phyloP scores from a whole-genome alignment of 1,284 basidiomycete species.

The Sphaerobolus stellatus region DNA sequence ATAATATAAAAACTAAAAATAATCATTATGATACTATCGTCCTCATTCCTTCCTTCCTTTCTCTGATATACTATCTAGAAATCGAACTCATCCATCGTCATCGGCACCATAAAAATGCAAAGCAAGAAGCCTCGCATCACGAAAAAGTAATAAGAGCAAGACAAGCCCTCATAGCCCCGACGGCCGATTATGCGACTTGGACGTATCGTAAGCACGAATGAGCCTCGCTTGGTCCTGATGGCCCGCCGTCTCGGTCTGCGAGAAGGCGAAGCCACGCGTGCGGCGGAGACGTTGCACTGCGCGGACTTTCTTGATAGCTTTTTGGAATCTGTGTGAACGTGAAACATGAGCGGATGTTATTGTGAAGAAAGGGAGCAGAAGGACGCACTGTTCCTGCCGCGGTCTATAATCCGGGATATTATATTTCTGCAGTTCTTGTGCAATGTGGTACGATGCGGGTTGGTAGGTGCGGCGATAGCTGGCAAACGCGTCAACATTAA shows the following conservation, averaged over 20 bases:
- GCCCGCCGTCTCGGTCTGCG: conserved; percentile 83
- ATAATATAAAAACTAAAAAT: too few relatives aligned
- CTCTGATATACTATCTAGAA: too few relatives aligned
- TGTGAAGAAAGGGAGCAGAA: conserved; percentile 2
- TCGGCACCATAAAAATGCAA: too few relatives aligned
- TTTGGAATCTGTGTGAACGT: conserved; percentile 76
- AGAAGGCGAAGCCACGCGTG: conserved; percentile 95
- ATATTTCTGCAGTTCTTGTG: conserved; percentile 96
- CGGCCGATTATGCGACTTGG: conserved; percentile 65
- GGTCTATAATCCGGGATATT: conserved; percentile 97
- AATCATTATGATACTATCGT: too few relatives aligned
- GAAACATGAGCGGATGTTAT: conserved; percentile 11
- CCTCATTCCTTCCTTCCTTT: too few relatives aligned
- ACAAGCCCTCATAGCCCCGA: conserved; percentile 42
- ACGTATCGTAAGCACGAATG: conserved; percentile 90
- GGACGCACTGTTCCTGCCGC: conserved; percentile 88
- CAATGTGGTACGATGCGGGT: conserved; percentile 93
- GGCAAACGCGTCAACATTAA: too few relatives aligned
- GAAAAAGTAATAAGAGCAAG: too few relatives aligned
- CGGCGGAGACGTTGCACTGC: conserved; percentile 93
- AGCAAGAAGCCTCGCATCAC: too few relatives aligned
- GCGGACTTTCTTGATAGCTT: conserved; percentile 97
- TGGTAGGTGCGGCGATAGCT: conserved; percentile 90
- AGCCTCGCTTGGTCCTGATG: conserved; percentile 84
- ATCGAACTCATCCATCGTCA: too few relatives aligned